phyloP scores from a whole-genome alignment of 176 grass and related monocot genomes.

The Rhynchospora pubera region DNA sequence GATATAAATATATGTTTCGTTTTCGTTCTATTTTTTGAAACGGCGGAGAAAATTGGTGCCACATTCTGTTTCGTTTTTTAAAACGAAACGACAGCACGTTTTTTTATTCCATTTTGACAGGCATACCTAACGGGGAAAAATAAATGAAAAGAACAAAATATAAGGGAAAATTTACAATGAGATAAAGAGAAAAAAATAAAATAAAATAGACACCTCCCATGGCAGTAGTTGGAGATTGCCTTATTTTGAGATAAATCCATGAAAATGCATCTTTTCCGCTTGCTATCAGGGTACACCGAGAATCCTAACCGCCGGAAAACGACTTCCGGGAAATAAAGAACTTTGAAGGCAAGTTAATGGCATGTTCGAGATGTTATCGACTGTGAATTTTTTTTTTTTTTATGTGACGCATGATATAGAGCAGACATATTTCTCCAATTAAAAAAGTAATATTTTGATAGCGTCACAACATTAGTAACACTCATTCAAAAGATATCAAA shows the following conservation, averaged over 20 bases:
- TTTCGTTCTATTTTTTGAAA: too few species aligned
- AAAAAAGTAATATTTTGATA: neutral
- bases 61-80: too few species aligned
- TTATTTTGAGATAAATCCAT: neutral
- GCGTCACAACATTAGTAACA: neutral
- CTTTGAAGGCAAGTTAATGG: neutral
- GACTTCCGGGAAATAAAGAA: neutral
- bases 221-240: neutral
- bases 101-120: too few species aligned
- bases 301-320: neutral
- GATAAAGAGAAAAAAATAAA: too few species aligned
- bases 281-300: too few species aligned
- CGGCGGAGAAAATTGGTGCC: too few species aligned
- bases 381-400: neutral
- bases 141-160: too few species aligned
- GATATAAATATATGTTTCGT: too few species aligned
- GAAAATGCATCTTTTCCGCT: neutral
- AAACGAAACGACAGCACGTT: too few species aligned
- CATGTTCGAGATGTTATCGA: neutral
- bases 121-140: too few species aligned
- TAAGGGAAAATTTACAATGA: too few species aligned
- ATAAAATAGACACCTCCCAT: too few species aligned
- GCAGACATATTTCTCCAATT: neutral
- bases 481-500: neutral
- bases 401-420: neutral